Evolutionary conservation across 371 early-diverging fungal species (phyloP).

Genomic region (Lichtheimia hyalospora): DNA sequence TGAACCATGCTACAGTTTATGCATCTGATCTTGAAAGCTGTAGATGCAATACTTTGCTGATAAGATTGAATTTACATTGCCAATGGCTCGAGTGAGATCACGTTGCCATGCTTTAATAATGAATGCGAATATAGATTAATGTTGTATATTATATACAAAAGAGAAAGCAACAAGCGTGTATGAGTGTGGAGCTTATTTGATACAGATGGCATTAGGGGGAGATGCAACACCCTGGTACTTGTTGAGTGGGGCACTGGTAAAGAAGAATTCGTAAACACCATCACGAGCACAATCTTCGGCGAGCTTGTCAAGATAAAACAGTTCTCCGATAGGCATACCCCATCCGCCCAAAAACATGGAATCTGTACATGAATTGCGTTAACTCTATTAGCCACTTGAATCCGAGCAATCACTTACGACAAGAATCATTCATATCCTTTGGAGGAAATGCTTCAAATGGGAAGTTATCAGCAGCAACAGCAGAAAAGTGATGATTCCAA

Average conservation of each 20-base stretch:
- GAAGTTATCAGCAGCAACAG: constrained; percentile 33
- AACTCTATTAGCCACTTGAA: neutral
- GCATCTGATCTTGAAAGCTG: too few relatives aligned
- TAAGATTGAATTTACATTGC: too few relatives aligned
- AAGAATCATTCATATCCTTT: constrained; percentile 8
- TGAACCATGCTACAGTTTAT: too few relatives aligned
- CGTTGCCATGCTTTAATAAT: too few relatives aligned
- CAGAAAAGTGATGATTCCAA: constrained; percentile 50
- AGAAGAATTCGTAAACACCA: constrained; percentile 36
- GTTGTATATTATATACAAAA: too few relatives aligned
- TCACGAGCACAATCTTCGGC: constrained; percentile 41
- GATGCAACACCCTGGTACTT: constrained; percentile 42
- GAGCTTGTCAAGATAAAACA: constrained; percentile 37
- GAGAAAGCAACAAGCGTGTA: too few relatives aligned
- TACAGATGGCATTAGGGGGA: constrained; percentile 45
- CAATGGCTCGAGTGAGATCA: too few relatives aligned
- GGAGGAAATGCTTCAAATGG: constrained; percentile 43
- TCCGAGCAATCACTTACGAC: constrained; percentile 19
- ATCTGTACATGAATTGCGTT: constrained; percentile 17
- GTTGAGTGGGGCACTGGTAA: constrained; percentile 47
- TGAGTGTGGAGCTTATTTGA: constrained; percentile 25
- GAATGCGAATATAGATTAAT: too few relatives aligned
- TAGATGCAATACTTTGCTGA: too few relatives aligned
- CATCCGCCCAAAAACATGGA: constrained; percentile 33
- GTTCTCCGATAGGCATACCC: constrained; percentile 48